Conservation (phyloP, 805 yeast genomes). For the Kuraishia capsulata region DNA sequence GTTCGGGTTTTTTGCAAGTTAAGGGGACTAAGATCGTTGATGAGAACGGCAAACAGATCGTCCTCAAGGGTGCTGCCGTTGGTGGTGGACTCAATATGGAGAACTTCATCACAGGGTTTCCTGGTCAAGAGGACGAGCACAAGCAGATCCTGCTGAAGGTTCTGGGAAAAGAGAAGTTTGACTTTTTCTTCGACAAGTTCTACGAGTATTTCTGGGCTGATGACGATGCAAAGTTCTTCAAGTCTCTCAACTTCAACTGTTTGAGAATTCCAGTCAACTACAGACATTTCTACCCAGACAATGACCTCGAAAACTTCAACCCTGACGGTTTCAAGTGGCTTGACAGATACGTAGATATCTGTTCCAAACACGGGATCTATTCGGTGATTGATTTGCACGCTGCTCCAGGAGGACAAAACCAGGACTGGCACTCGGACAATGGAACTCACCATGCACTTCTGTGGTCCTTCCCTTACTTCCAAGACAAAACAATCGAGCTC, state of each 20-base stretch:
- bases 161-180: conserved; percentile 38
- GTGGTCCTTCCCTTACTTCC: conserved; percentile 41
- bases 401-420: conserved; percentile 45
- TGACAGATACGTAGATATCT: conserved; percentile 32
- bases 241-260: conserved; percentile 33
- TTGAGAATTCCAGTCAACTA: conserved; percentile 44
- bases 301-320: conserved; percentile 32
- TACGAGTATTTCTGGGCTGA: conserved; percentile 48
- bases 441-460: conserved; percentile 36
- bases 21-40: conserved; percentile 41
- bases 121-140: conserved; percentile 45
- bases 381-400: conserved; percentile 40
- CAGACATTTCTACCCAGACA: conserved; percentile 39
- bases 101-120: conserved; percentile 46
- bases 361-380: conserved; percentile 37
- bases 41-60: conserved; percentile 25
- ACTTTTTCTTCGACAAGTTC: conserved; percentile 40
- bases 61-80: conserved; percentile 37
- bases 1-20: conserved; percentile 25
- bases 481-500: conserved; percentile 33
- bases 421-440: conserved; percentile 45
- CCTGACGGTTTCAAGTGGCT: conserved; percentile 34
- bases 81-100: conserved; percentile 49
- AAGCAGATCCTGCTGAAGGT: conserved; percentile 27
- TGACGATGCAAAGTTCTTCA: conserved; percentile 35